Base-by-base conservation (phyloP, 139 green algal species). In the Yamagishiella unicocca region DNA sequence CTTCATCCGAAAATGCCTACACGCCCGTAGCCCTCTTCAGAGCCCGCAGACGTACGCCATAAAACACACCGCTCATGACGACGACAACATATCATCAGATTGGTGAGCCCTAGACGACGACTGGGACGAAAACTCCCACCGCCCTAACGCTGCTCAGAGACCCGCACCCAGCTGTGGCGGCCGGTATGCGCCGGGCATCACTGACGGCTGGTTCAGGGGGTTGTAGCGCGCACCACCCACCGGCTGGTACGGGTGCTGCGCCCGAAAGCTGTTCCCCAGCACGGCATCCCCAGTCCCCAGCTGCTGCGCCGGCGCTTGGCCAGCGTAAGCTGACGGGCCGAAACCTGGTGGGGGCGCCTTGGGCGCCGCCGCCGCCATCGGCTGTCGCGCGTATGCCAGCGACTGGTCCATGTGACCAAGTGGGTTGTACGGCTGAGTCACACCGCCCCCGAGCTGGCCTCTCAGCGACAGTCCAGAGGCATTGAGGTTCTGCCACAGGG, bases 331-430 rank as follows among this genome's bases (percentile, higher is more conserved):
- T 31, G 80, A 43, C 31, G 62, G 55, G 2, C 80, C 80, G 31
- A 86, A 86, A 43, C 80, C 80, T 21, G 80, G 80, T 1, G 80
- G 80, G 21, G 80, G 80, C 31, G 80, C 43, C 80, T 86, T 86
- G 80, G 80, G 64, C 19, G 61, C 33, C 72, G 50, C 46, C 46
- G 74, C 46, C 14, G 10, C 46, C 31, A 31, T 2, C 77, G 38
- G 55, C 27, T 58, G 55, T 50, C 14, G 37, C 4, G 27, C 40
- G 42, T 45, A 58, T 2, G 40, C 42, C 40, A 62, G 10, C 7
- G 61, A 33, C 43, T 62, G 61, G 0, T 53, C 79, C 0, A 71
- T 33, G 1, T 62, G 62, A 22, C 80, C 80, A 2, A 86, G 80
- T 31, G 80, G 80, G 61, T 86, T 86, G 80, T 86, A 86, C n/a